A percentile compares a stretch with the other conserved stretches of the same genome.
phyloP scores from a whole-genome alignment of 2,329 filamentous ascomycete species.

The Hirsutella rhossiliensis region DNA sequence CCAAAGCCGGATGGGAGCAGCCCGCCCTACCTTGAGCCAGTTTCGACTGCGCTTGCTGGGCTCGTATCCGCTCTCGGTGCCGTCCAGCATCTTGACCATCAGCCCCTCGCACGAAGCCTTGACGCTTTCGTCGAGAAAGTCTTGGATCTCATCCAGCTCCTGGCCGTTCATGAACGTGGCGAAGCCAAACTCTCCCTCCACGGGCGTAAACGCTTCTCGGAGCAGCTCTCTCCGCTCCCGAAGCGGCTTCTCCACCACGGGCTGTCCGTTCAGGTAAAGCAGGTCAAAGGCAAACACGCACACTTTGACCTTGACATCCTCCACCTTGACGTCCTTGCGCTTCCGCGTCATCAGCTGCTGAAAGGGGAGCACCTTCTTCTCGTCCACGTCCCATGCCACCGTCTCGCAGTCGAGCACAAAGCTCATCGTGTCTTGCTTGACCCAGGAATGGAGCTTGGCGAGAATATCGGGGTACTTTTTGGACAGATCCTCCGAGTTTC shows the following conservation, averaged over 20 bases:
- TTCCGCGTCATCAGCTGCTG: conserved; percentile 98
- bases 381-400: conserved; percentile 86
- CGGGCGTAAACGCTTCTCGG: conserved; percentile 56
- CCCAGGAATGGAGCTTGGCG: conserved; percentile 75
- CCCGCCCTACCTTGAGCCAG: conserved; percentile 71
- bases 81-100: conserved; percentile 99
- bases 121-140: conserved; percentile 84
- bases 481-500: conserved; percentile 92
- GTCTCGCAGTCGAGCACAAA: conserved; percentile 99
- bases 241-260: conserved; percentile 77
- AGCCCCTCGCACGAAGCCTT: conserved; percentile 93
- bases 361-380: conserved; percentile 94
- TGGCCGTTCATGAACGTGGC: conserved; percentile 78
- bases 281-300: conserved; percentile 96
- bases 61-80: conserved; percentile 84
- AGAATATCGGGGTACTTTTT: conserved; percentile 98
- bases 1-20: background rate
- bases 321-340: conserved; percentile 89
- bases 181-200: conserved; percentile 85
- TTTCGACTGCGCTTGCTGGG: conserved; percentile 93
- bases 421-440: conserved; percentile 79
- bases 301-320: conserved; percentile 93
- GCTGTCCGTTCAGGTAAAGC: conserved; percentile 82
- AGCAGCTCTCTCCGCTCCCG: conserved; percentile 73
- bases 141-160: conserved; percentile 87